A percentile compares a stretch with the other conserved stretches of the same genome.
These are phyloP conservation scores for Thraustochytrium striatum DNA, from an alignment of 352 stramenopile species.

Conservation along the genomic window DNA sequence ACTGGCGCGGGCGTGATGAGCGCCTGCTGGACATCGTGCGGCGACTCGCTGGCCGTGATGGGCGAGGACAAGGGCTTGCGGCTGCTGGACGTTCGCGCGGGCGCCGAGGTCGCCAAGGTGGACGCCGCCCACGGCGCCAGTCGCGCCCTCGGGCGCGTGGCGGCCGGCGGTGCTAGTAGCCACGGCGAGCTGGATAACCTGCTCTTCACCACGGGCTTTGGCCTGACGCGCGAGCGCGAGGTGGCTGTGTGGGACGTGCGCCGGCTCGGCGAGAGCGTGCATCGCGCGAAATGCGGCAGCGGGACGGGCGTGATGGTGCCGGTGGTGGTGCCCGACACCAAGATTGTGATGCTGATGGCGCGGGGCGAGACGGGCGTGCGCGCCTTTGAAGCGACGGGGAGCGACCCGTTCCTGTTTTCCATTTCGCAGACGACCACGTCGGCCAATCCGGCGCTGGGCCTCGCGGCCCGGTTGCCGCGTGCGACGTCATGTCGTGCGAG, in stretches of 20 bases:
- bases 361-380: conserved; percentile 36
- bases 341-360: conserved; percentile 2
- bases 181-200: conserved; percentile 14
- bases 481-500: conserved; percentile 35
- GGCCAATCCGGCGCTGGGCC: background rate
- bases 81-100: background rate
- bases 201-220: conserved; percentile 37
- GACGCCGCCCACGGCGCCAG: conserved; percentile 5
- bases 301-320: conserved; percentile 26
- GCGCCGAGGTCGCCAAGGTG: background rate
- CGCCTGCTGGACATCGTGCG: background rate
- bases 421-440: conserved; percentile 29
- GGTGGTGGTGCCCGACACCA: conserved; percentile 2
- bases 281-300: conserved; percentile 8
- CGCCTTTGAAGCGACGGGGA: background rate
- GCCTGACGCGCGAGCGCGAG: conserved; percentile 35
- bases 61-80: conserved; percentile 22
- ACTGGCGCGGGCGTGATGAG: background rate
- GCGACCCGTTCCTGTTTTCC: background rate
- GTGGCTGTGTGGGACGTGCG: conserved; percentile 36
- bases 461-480: background rate
- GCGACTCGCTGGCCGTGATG: background rate
- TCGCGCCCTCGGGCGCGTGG: background rate
- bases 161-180: background rate
- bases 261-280: background rate